Evolutionary conservation across 2,329 filamentous ascomycete species (phyloP), one percentile per base, ranked within the genome.

Genomic region (Ceratocystis cubensis): DNA sequence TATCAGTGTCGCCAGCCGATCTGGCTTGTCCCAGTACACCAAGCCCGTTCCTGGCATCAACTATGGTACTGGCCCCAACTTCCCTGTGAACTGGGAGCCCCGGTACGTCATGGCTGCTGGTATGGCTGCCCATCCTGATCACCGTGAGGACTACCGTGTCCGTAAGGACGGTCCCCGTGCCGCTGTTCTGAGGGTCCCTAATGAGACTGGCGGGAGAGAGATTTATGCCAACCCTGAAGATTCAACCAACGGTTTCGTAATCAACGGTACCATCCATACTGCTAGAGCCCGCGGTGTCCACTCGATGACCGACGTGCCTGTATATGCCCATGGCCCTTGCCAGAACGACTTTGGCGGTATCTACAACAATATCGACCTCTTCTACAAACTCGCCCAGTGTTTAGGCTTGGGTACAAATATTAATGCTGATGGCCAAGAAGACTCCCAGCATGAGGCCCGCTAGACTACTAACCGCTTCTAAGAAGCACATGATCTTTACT

Each of bases 31-130:
- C 0, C 87, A 91, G 75, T 95, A 95, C 80, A 84, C 83, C 3
- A 77, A 83, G 53, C 77, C 80, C 65, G 76, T 77, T 69, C 76
- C 78, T 46, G 81, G 82, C 68, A 80, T 88, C 70, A 82, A 83
- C 67, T 93, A 93, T 79, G 82, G 81, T 71, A 88, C 88, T 25
- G 87, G 87, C 64, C 80, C 84, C 71, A 83, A 88, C 77, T 95
- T 94, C 80, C 90, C 90, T 22, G 80, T 83, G 69, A 91, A 90
- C 78, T 94, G 90, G 89, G 87, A 90, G 73, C 90, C 90, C 15
- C 83, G 90, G 41, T 94, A 94, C 76, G 88, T 88, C 68, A 84
- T 95, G 63, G 89, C 88, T 66, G 82, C 85, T 50, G 90, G 90
- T 63, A 75, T 90, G 44, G 83, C 80, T 62, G 88, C 88, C 41